Percentiles rank a stretch among this genome's conserved stretches.
Evolutionary conservation across 768 basidiomycete genomes (phyloP).

Genomic region (Lentinula lateritia): DNA sequence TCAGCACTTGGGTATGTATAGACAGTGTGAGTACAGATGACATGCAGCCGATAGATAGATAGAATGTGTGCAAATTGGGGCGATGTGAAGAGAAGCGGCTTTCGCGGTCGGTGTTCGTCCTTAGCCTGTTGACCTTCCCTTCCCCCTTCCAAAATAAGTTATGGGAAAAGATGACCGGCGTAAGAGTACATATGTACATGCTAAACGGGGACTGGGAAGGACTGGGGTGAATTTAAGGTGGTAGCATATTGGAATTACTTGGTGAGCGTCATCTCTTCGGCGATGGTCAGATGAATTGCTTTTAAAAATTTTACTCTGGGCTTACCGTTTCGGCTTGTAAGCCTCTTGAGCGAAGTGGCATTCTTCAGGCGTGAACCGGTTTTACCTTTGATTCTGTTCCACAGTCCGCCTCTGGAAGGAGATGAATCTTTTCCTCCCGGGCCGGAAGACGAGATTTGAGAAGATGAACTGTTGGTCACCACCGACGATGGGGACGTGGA

Average conservation of each 20-base stretch:
- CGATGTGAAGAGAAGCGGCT: neutral
- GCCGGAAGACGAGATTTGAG: neutral
- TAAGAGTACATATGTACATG: neutral
- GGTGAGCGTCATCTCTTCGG: neutral
- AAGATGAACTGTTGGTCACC: neutral
- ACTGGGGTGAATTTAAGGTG: neutral
- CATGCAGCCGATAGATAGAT: neutral
- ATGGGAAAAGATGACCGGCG: neutral
- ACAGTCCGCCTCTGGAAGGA: constrained; percentile 19
- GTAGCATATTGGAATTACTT: neutral
- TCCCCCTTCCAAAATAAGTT: neutral
- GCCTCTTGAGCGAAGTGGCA: neutral
- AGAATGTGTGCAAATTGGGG: neutral
- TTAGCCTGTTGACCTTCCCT: neutral
- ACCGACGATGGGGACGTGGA: constrained; percentile 16
- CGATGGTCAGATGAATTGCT: neutral
- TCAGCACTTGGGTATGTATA: neutral
- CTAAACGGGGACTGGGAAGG: neutral
- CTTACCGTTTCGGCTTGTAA: neutral
- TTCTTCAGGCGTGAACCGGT: constrained; percentile 5
- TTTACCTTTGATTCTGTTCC: constrained; percentile 26
- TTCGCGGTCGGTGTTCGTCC: neutral
- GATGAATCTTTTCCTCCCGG: constrained; percentile 7
- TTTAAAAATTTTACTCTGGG: neutral
- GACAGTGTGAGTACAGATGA: neutral